Evolutionary conservation across 1,139 yeast genomes (phyloP), one percentile per base, ranked within the genome.

Genomic region (Hemisphaericaspora xylanilytica): DNA sequence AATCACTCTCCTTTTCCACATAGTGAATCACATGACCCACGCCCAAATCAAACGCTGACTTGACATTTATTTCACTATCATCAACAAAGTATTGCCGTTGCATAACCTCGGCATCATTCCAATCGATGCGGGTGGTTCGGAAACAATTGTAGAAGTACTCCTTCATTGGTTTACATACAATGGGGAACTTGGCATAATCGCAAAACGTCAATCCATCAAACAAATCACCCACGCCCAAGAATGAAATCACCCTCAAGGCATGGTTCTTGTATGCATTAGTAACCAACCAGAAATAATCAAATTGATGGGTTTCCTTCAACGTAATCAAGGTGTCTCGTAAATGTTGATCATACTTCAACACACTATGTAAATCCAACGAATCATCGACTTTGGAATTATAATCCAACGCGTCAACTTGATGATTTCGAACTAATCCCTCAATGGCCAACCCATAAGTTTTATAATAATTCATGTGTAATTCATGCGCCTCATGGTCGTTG

Each of bases 221-320:
- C 41, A 88, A 59, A 57, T 90, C 97, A 16, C 92, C 96, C 25
- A 92, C 60, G 2, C 96, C 97, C 36, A 92, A 70, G 39, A 90
- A 70, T 30, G 81, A 73, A 15, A 89, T 73, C 13, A 86, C 95
- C 40, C 92, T 70, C 39, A 80, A 55, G 1, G 94, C 97, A 59
- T 92, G 97, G 53, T 78, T 87, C 58, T 84, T 81, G 66, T 90
- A 92, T 1, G 98, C 98, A 57, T 92, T 92, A 12, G 98, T 92
- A 52, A 89, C 84, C 34, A 92, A 72, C 98, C 98, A 92, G 43
- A 71, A 65, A 41, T 54, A 51, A 48, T 70, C 75, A 48, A 61
- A 63, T 31, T 61, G 44, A 4, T 41, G 73, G 13, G 61, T 43
- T 9, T 64, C 48, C 47, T 68, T 78, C 46, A 84, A 51, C 4